phyloP scores from a whole-genome alignment of 1,284 basidiomycete species.

The Schizopora paradoxa region DNA sequence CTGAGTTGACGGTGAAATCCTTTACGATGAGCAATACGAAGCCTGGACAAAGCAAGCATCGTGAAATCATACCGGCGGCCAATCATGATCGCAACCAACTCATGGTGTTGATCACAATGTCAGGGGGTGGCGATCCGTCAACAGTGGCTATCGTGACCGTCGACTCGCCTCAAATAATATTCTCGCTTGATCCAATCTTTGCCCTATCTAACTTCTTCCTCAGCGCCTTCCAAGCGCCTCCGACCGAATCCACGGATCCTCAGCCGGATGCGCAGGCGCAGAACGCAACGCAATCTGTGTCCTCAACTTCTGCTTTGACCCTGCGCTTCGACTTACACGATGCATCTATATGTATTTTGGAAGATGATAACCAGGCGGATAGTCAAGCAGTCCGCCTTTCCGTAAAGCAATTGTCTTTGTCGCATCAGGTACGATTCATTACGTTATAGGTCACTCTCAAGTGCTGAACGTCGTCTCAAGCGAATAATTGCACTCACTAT shows the following conservation, averaged over 20 bases:
- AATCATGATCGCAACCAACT: constrained; percentile 90
- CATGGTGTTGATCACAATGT: constrained; percentile 86
- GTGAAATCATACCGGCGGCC: constrained; percentile 93
- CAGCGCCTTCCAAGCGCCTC: constrained; percentile 45
- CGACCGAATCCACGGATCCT: constrained; percentile 19
- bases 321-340: constrained; percentile 91
- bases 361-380: constrained; percentile 75
- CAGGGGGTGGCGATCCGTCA: constrained; percentile 52
- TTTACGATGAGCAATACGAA: constrained; percentile 90
- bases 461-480: constrained; percentile 6
- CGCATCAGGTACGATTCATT: constrained; percentile 71
- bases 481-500: constrained; percentile 56
- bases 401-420: constrained; percentile 83
- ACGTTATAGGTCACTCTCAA: constrained; percentile 3
- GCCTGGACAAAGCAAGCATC: constrained; percentile 78
- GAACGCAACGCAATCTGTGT: constrained; percentile 18
- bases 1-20: constrained; percentile 84
- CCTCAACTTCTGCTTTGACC: constrained; percentile 35
- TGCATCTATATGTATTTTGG: constrained; percentile 85
- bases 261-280: constrained; percentile 16
- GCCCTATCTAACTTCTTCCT: constrained; percentile 84
- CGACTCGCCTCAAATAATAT: constrained; percentile 91
- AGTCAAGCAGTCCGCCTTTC: constrained; percentile 87
- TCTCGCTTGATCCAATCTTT: constrained; percentile 91
- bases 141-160: constrained; percentile 82